These are phyloP conservation scores for Marchantia paleacea DNA, from an alignment of 225 moss, liverwort and hornwort genomes.

Conservation along the genomic window DNA sequence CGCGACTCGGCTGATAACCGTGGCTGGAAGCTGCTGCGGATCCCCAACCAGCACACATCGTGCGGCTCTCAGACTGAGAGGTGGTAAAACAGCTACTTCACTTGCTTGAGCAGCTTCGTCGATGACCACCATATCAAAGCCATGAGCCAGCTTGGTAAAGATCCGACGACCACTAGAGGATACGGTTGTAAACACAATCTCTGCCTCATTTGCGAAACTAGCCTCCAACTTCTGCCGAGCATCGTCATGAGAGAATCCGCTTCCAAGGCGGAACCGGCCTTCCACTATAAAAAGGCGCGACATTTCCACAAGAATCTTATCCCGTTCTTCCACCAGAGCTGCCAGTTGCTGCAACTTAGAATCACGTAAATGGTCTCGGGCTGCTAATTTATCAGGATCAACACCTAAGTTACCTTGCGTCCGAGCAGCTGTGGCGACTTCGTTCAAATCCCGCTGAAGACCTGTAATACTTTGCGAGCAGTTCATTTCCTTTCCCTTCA, in stretches of 20 bases:
- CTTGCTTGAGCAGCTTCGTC: conserved; percentile 99
- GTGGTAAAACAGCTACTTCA: conserved; percentile 95
- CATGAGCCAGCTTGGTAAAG: conserved; percentile 87
- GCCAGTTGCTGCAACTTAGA: conserved; percentile 91
- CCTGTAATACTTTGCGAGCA: conserved; percentile 67
- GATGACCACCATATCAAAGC: conserved; percentile 99
- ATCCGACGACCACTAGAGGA: conserved; percentile 96
- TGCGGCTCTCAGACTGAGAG: conserved; percentile 89
- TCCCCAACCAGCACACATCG: conserved; percentile 98
- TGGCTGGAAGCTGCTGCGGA: conserved; percentile 98
- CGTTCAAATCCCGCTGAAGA: conserved; percentile 85
- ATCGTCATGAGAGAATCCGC: conserved; percentile 70
- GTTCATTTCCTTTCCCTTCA: conserved; percentile 61
- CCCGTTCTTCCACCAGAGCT: conserved; percentile 90
- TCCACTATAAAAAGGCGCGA: conserved; percentile 91
- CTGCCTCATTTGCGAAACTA: conserved; percentile 98
- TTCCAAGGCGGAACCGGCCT: conserved; percentile 69
- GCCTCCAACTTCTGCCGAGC: conserved; percentile 96
- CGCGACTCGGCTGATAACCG: conserved; percentile 94
- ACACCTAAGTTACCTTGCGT: conserved; percentile 77
- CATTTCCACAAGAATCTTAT: conserved; percentile 92
- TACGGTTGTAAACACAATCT: conserved; percentile 97
- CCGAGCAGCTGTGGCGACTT: conserved; percentile 65
- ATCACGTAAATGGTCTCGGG: conserved; percentile 85
- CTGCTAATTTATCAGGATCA: conserved; percentile 88